These are phyloP conservation scores for Pseudogymnoascus sp. DNA, from an alignment of 2,329 filamentous ascomycete species.

Conservation along the genomic window DNA sequence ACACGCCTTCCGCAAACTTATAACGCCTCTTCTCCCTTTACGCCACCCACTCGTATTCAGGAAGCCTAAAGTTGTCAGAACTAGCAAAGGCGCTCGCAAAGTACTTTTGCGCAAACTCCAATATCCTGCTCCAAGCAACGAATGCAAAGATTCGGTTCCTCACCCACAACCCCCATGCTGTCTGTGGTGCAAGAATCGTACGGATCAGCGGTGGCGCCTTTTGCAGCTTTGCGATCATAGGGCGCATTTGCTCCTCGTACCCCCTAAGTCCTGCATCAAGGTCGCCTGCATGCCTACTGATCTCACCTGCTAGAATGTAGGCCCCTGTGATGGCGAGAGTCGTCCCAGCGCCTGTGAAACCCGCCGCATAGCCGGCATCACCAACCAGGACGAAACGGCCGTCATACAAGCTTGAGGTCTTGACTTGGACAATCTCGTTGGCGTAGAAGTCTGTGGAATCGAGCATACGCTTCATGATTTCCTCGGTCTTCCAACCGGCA, in stretches of 20 bases:
- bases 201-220: slow-evolving; percentile 26
- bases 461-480: slow-evolving; percentile 32
- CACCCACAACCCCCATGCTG: slow-evolving; percentile 37
- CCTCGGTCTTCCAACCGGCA: slow-evolving; percentile 35
- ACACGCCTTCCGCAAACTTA: background rate
- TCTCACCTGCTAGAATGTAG: slow-evolving; percentile 40
- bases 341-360: slow-evolving; percentile 36
- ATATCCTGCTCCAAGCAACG: slow-evolving; percentile 31
- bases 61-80: slow-evolving; percentile 28
- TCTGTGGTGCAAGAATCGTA: slow-evolving; percentile 36
- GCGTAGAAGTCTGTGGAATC: slow-evolving; percentile 33
- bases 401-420: slow-evolving; percentile 28
- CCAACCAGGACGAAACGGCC: slow-evolving; percentile 14
- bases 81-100: slow-evolving; percentile 27
- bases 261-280: slow-evolving; percentile 27
- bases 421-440: slow-evolving; percentile 32
- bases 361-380: slow-evolving; percentile 34
- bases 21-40: slow-evolving; percentile 13
- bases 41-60: slow-evolving; percentile 28
- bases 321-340: slow-evolving; percentile 33
- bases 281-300: slow-evolving; percentile 25
- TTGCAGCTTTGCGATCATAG: slow-evolving; percentile 23
- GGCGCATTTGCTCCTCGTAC: slow-evolving; percentile 32
- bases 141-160: slow-evolving; percentile 36
- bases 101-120: slow-evolving; percentile 26